phyloP scores from a whole-genome alignment of 352 stramenopile genomes.

The Pythium sukuiense region DNA sequence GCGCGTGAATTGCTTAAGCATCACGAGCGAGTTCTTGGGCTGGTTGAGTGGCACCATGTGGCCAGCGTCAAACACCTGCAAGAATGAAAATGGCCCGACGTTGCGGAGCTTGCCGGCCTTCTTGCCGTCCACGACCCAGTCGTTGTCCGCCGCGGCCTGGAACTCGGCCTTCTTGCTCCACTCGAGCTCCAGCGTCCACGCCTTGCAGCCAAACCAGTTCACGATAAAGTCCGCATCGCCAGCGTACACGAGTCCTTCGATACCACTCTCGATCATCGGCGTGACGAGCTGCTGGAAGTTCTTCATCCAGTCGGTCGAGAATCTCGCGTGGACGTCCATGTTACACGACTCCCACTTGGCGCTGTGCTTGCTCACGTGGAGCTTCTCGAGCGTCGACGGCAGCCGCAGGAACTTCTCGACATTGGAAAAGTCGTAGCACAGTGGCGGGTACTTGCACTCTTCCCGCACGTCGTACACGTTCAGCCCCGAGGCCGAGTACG shows the following conservation, averaged over 20 bases:
- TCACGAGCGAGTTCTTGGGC: constrained; percentile 90
- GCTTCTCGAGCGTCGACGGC: constrained; percentile 77
- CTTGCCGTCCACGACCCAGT: constrained; percentile 65
- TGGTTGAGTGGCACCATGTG: constrained; percentile 97
- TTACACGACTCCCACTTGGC: constrained; percentile 93
- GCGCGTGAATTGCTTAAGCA: constrained; percentile 92
- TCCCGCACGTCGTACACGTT: constrained; percentile 93
- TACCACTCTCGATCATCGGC: constrained; percentile 90
- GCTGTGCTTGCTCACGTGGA: constrained; percentile 83
- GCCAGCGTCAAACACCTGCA: constrained; percentile 94
- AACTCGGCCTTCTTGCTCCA: constrained; percentile 86
- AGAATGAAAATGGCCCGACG: constrained; percentile 85
- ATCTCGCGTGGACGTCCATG: constrained; percentile 93
- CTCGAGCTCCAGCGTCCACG: constrained; percentile 93
- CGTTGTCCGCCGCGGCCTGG: constrained; percentile 44
- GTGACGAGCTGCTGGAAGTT: constrained; percentile 92
- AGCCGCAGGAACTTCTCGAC: constrained; percentile 90
- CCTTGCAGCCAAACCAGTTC: constrained; percentile 97
- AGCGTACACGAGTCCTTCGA: constrained; percentile 95
- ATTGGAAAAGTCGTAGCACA: constrained; percentile 96
- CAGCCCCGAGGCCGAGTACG: constrained; percentile 50
- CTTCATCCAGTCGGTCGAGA: constrained; percentile 96
- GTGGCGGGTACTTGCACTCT: constrained; percentile 82
- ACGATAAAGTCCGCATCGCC: constrained; percentile 98
- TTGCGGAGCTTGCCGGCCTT: constrained; percentile 60